Conservation (phyloP, 495 filamentous ascomycete species). For the Aspergillus nidulans region DNA sequence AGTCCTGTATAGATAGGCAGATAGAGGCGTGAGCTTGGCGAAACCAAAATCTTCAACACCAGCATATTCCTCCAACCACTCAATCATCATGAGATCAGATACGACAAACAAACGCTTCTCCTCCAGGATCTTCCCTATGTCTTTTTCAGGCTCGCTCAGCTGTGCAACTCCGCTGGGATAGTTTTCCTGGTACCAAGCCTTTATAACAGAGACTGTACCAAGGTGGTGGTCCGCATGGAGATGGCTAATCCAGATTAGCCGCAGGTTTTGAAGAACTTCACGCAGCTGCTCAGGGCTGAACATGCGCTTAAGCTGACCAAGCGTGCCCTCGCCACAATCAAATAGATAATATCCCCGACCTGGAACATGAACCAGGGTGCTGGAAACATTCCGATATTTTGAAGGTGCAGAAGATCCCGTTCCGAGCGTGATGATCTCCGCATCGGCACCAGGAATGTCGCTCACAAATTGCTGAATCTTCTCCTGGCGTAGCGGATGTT, state of each 20-base stretch:
- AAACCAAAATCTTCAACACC: conserved; percentile 73
- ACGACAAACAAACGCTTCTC: conserved; percentile 55
- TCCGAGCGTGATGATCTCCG: conserved; percentile 80
- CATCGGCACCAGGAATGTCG: conserved; percentile 62
- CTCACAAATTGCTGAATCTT: conserved; percentile 38
- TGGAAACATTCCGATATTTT: conserved; percentile 92
- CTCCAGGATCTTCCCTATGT: conserved; percentile 32
- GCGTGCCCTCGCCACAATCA: conserved; percentile 88
- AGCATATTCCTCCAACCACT: conserved; percentile 74
- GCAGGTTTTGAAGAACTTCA: conserved; percentile 71
- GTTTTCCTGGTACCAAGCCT: conserved; percentile 63
- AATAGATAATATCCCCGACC: conserved; percentile 77
- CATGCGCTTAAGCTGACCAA: conserved; percentile 81
- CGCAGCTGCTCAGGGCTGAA: conserved; percentile 58
- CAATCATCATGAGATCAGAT: conserved; percentile 59
- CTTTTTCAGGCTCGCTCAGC: conserved; percentile 23
- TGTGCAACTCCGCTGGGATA: conserved; percentile 28
- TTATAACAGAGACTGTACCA: conserved; percentile 71
- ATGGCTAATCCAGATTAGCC: conserved; percentile 90
- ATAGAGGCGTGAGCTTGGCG: conserved; percentile 51
- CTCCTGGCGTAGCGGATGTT: conserved; percentile 22
- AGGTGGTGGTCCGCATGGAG: conserved; percentile 96
- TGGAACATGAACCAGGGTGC: conserved; percentile 80
- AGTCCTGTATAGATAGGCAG: conserved; percentile 17
- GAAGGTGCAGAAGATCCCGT: conserved; percentile 87